Base-by-base conservation (phyloP, 805 yeast genomes). In the Metschnikowia sp. region DNA sequence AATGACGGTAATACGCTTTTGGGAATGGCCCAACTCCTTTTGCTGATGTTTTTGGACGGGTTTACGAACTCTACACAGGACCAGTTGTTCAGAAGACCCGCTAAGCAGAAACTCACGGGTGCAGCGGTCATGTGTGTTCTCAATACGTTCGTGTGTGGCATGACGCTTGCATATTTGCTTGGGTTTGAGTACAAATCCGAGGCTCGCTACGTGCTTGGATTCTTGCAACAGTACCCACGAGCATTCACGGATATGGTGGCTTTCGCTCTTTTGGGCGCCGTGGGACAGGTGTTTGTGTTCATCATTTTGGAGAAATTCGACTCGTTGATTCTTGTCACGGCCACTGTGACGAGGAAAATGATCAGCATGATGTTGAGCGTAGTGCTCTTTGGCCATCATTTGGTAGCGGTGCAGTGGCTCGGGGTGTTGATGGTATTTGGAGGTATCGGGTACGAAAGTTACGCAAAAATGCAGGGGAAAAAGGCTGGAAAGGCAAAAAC, bases 331-430 rank as follows among this genome's bases (percentile, higher is more conserved):
- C 72, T 94, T 45, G 90, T 92, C 29, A 92, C 96, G 36, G 92
- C 95, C 13, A 94, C 98, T 0, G 97, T 94, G 9, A 92, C 99
- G 1, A 78, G 99, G 57, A 94, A 94, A 61, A 92, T 94, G 97
- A 72, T 90, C 41, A 89, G 97, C 35, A 92, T 94, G 98, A 76
- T 90, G 32, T 67, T 92, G 44, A 86, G 96, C 59, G 97, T 94
- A 42, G 64, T 88, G 3, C 69, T 92, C 53, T 92, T 89, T 67
- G 92, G 94, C n/a, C 97, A 94, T 62, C 61, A 64, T 5, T 76
- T 94, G 54, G 73, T 69, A 31, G 8, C 46, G 3, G 65, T 71
- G 8, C 98, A 94, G 68, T 86, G 96, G 90, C 33, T 69, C 0
- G 98, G 98, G 0, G 82, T 94, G 6, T 44, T 64, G 1, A 66